Conservation (phyloP, 176 grass and related monocot species). For the Avena insularis region DNA sequence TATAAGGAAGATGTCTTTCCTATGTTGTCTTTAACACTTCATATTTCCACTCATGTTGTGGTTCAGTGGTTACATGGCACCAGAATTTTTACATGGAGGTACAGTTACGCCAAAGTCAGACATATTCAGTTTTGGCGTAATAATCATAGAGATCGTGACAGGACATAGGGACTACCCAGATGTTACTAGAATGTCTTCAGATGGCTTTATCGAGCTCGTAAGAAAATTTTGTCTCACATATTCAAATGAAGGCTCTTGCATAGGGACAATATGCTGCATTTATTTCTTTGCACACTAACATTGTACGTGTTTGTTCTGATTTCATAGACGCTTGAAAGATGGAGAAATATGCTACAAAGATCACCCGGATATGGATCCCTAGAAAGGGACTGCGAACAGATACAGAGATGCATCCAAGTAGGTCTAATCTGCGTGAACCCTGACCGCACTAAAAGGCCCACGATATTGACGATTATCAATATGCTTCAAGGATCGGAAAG, state of each 20-base stretch:
- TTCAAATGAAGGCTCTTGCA: background rate
- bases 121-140: background rate
- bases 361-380: background rate
- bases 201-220: background rate
- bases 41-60: background rate
- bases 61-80: constrained; percentile 31
- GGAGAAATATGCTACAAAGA: background rate
- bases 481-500: background rate
- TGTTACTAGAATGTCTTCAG: background rate
- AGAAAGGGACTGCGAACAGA: background rate
- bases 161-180: constrained; percentile 2
- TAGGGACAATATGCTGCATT: background rate
- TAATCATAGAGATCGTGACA: background rate
- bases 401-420: background rate
- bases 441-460: background rate
- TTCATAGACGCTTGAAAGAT: background rate
- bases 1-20: background rate
- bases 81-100: constrained; percentile 5
- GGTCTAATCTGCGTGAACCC: background rate
- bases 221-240: background rate
- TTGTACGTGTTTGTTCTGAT: background rate
- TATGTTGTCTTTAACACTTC: background rate
- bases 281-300: background rate
- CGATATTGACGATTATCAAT: background rate
- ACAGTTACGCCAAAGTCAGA: background rate